A percentile compares a stretch with the other conserved stretches of the same genome.
Conservation (phyloP, 305 asterid species). For the Ruellia speciosa region DNA sequence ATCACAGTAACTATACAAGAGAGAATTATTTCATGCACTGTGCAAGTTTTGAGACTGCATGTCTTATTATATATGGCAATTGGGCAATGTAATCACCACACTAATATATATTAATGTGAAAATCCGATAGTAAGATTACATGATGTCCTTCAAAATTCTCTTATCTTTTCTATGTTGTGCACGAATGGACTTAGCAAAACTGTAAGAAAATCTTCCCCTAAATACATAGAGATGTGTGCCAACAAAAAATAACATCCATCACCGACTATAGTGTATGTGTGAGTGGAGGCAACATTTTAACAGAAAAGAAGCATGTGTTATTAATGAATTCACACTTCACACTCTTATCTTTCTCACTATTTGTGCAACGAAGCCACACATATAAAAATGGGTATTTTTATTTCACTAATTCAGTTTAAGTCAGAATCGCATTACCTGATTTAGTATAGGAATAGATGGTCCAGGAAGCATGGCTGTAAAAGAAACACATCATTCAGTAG, state of each 20-base stretch:
- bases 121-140: no score
- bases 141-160: no score
- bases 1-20: neutral
- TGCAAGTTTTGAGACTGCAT: neutral
- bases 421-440: constrained; percentile 38
- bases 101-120: neutral
- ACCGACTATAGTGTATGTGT: no score
- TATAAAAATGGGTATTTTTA: neutral
- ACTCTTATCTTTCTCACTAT: neutral
- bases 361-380: neutral
- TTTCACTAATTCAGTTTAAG: constrained; percentile 8
- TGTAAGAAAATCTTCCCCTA: no score
- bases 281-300: no score
- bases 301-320: no score
- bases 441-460: constrained; percentile 65
- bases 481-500: constrained; percentile 14
- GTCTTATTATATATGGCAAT: neutral
- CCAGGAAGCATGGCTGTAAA: constrained; percentile 81
- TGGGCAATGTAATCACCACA: no score
- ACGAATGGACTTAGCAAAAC: no score
- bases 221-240: no score
- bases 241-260: no score
- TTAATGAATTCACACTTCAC: no score
- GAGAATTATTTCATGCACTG: neutral
- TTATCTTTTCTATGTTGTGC: no score